Evolutionary conservation across 495 filamentous ascomycete genomes (phyloP).

Genomic region (Staphylotrichum tortipilum): DNA sequence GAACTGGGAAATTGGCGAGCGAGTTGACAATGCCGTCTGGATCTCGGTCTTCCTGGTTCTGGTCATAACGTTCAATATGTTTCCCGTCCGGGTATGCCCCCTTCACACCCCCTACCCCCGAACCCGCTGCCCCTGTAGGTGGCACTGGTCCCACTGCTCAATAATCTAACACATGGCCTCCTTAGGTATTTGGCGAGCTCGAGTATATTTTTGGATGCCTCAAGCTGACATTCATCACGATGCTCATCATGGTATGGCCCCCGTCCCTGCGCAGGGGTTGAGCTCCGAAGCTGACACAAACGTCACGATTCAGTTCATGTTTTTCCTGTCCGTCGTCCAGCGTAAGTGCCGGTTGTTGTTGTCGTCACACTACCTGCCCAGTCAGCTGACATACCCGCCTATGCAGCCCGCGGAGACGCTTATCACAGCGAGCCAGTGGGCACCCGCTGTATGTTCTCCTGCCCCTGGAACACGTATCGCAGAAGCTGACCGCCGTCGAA

Average conservation of each 20-base stretch:
- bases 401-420: constrained; percentile 21
- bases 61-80: constrained; percentile 34
- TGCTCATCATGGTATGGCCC: constrained; percentile 29
- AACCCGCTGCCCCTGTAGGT: too few relatives aligned
- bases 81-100: constrained; percentile 32
- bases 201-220: constrained; percentile 41
- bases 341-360: constrained; percentile 14
- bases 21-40: constrained; percentile 36
- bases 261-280: too few relatives aligned
- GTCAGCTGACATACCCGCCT: constrained; percentile 2
- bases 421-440: constrained; percentile 27
- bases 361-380: neutral
- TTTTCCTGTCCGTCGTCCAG: constrained; percentile 24
- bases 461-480: too few relatives aligned
- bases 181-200: constrained; percentile 40
- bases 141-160: neutral
- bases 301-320: too few relatives aligned
- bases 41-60: constrained; percentile 33
- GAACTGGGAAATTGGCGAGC: constrained; percentile 27
- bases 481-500: constrained; percentile 3
- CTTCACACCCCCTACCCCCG: too few relatives aligned
- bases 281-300: too few relatives aligned
- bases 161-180: too few relatives aligned
- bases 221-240: constrained; percentile 39
- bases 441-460: constrained; percentile 25